Evolutionary conservation across 2,329 filamentous ascomycete species (phyloP).

Genomic region (Ploettnerulaceae sp.): DNA sequence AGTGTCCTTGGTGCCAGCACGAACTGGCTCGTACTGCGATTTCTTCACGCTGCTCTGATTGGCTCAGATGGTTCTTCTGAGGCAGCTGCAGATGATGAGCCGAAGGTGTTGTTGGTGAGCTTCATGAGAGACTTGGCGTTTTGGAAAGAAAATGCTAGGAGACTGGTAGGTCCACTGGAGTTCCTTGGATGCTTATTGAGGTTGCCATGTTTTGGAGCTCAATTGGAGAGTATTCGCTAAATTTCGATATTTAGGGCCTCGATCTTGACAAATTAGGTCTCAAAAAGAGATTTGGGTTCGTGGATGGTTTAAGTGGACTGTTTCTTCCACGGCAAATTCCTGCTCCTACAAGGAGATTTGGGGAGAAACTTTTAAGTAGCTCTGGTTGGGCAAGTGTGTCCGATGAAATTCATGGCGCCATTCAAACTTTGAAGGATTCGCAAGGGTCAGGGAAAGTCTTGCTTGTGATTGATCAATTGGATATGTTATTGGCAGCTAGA

Average conservation of each 20-base stretch:
- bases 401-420: slow-evolving; percentile 19
- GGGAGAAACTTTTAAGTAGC: slow-evolving; percentile 17
- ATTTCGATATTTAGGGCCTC: slow-evolving; percentile 50
- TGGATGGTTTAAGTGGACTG: slow-evolving; percentile 55
- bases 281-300: slow-evolving; percentile 60
- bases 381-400: slow-evolving; percentile 19
- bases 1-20: slow-evolving; percentile 59
- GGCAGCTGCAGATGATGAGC: slow-evolving; percentile 31
- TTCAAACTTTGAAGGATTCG: slow-evolving; percentile 16
- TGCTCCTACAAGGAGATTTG: not conserved
- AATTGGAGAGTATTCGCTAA: slow-evolving; percentile 3
- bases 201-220: no score
- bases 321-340: slow-evolving; percentile 20
- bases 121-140: slow-evolving; percentile 75
- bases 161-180: slow-evolving; percentile 58
- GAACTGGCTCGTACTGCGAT: slow-evolving; percentile 61
- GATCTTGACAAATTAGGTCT: slow-evolving; percentile 59
- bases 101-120: slow-evolving; percentile 69
- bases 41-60: slow-evolving; percentile 37
- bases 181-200: no score
- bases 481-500: slow-evolving; percentile 57
- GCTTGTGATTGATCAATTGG: slow-evolving; percentile 62
- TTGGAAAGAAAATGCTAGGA: slow-evolving; percentile 68
- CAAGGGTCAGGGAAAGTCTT: slow-evolving; percentile 39
- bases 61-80: slow-evolving; percentile 31